Conservation (phyloP, 345 rosid species). For the Cardamine chenopodiifolia region DNA sequence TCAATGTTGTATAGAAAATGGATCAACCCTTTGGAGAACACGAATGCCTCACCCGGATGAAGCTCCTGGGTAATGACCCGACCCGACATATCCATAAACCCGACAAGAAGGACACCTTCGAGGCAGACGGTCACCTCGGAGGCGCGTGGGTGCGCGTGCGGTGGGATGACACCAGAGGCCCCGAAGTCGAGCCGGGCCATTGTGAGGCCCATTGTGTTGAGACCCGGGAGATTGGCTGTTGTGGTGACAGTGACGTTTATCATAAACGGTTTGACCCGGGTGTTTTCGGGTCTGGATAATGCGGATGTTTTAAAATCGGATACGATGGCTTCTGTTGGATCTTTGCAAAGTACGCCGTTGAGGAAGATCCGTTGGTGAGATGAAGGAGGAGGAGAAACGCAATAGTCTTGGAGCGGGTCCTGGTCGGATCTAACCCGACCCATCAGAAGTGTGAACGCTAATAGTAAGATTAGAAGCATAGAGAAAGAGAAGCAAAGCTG, state of each 20-base stretch:
- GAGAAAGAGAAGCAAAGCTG: background rate
- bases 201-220: conserved; percentile 77
- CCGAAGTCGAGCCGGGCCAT: conserved; percentile 62
- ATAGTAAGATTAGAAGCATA: conserved; percentile 8
- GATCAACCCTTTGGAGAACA: conserved; percentile 68
- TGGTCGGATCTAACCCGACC: conserved; percentile 59
- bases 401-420: conserved; percentile 74
- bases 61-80: conserved; percentile 57
- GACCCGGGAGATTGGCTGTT: conserved; percentile 58
- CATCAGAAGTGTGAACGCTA: conserved; percentile 42
- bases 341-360: conserved; percentile 62
- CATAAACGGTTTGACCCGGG: conserved; percentile 49
- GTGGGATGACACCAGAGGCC: conserved; percentile 51
- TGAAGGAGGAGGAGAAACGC: conserved; percentile 54
- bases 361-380: conserved; percentile 32
- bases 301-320: conserved; percentile 65
- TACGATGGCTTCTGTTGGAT: conserved; percentile 48
- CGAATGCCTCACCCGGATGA: conserved; percentile 63
- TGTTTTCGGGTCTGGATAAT: conserved; percentile 54
- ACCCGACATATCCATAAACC: conserved; percentile 62
- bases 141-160: conserved; percentile 78
- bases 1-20: conserved; percentile 65
- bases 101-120: conserved; percentile 55
- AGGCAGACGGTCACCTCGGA: conserved; percentile 72
- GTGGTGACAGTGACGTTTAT: conserved; percentile 62